Percentiles rank a stretch among this genome's conserved stretches.
Evolutionary conservation across 2,329 filamentous ascomycete genomes (phyloP).

Genomic region (Paecilomyces dactylethromorphus): DNA sequence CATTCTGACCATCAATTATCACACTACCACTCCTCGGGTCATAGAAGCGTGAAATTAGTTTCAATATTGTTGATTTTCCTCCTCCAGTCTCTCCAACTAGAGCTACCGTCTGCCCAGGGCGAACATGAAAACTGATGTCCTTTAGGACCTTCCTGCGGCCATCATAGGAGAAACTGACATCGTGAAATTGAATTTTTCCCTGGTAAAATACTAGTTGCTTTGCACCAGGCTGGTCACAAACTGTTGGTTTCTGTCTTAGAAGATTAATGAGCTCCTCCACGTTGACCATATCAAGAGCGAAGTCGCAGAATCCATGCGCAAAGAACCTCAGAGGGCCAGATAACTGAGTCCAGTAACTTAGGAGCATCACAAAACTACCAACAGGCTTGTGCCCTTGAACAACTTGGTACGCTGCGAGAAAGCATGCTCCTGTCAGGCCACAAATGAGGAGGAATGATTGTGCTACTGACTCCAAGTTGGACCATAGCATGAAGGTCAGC

Average conservation of each 20-base stretch:
- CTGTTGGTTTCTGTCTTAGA: conserved; percentile 41
- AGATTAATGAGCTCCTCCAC: conserved; percentile 50
- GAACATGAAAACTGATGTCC: conserved; percentile 41
- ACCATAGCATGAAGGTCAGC: conserved; percentile 27
- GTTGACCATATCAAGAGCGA: conserved; percentile 54
- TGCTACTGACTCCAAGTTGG: conserved; percentile 28
- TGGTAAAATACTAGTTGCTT: conserved; percentile 31
- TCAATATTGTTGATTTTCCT: conserved; percentile 52
- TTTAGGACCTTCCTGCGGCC: conserved; percentile 41
- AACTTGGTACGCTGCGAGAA: conserved; percentile 51
- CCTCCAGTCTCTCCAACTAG: conserved; percentile 54
- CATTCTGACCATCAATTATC: conserved; percentile 48
- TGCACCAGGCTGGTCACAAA: conserved; percentile 32
- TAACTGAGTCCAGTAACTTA: conserved; percentile 57
- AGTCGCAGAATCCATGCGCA: conserved; percentile 42
- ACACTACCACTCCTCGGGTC: conserved; percentile 45
- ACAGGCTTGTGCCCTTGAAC: conserved; percentile 43
- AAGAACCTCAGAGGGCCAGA: conserved; percentile 45
- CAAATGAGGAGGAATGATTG: conserved; percentile 43
- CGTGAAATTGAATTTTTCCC: conserved; percentile 43
- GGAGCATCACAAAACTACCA: conserved; percentile 58
- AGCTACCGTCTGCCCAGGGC: conserved; percentile 46
- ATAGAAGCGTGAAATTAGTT: conserved; percentile 50
- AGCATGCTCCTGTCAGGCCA: conserved; percentile 43
- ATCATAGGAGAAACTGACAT: conserved; percentile 50